Evolutionary conservation across 495 filamentous ascomycete genomes (phyloP).

Genomic region (Hypoxylon cercidicola): DNA sequence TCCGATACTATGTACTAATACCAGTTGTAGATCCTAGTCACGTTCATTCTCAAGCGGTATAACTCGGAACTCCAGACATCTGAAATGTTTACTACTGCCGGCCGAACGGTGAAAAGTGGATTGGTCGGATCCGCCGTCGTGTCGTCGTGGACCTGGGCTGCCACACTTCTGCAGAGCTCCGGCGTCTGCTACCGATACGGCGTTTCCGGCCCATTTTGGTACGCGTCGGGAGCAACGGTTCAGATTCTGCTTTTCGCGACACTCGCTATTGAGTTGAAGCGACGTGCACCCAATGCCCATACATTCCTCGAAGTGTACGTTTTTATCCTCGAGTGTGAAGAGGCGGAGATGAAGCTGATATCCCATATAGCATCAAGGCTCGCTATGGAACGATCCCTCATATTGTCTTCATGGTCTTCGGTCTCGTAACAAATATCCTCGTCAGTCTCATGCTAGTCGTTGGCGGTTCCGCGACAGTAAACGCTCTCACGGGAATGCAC

Average conservation of each 20-base stretch:
- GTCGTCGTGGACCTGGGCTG: conserved; percentile 95
- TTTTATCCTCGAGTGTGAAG: conserved; percentile 55
- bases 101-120: conserved; percentile 92
- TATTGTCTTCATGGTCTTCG: conserved; percentile 81
- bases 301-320: conserved; percentile 85
- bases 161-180: conserved; percentile 83
- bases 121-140: conserved; percentile 96
- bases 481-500: conserved; percentile 83
- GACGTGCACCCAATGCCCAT: conserved; percentile 85
- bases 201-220: conserved; percentile 94
- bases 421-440: conserved; percentile 83
- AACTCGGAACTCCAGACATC: conserved; percentile 95
- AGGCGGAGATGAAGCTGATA: conserved; percentile 18
- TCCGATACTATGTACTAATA: conserved; percentile 15
- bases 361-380: conserved; percentile 53
- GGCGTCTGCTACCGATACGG: conserved; percentile 93
- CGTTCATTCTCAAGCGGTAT: conserved; percentile 83
- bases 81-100: conserved; percentile 97
- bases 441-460: conserved; percentile 93
- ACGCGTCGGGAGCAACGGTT: conserved; percentile 72
- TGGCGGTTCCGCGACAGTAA: conserved; percentile 88
- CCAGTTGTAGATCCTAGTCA: conserved; percentile 66
- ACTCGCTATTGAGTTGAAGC: conserved; percentile 91
- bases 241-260: conserved; percentile 92
- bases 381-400: conserved; percentile 71